Evolutionary conservation across 2,329 filamentous ascomycete species (phyloP), one percentile per base, ranked within the genome.

Genomic region (Phaeosphaeria sp.): DNA sequence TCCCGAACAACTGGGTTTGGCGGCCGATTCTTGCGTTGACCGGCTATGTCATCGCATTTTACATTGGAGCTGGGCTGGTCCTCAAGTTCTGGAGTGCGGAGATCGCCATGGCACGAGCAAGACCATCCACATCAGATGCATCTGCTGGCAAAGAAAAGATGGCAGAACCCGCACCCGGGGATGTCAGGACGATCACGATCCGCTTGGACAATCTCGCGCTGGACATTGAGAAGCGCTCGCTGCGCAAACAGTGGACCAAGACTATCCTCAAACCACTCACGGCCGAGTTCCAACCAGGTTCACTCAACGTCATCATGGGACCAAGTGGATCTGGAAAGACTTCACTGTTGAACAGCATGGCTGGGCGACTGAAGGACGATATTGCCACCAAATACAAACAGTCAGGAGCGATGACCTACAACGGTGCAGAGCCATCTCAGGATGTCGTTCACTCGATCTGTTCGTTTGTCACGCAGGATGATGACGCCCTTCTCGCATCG

Each of bases 291-390:
- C 82, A 86, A 47, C 85, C 91, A 0, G 89, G 90, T 0, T 80
- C 84, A 15, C 72, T 93, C 15, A 93, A 93, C 61, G 84, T 92
- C 22, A 91, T 93, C 62, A 92, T 93, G 90, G 91, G 91, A 0
- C 91, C 91, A 0, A 92, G 89, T 0, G 91, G 91, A 0, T 89
- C 87, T 46, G 91, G 91, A 1, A 93, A 93, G 74, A 92, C 90
- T 0, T 90, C 89, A 0, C 79, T 92, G 0, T 80, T 93, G 11
- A 92, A 91, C 68, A 83, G 88, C 1, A 90, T 93, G 84, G 89
- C 91, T 1, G 79, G 87, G 2, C 82, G 91, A 17, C 77, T 93
- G 4, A 85, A 86, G 24, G 86, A 86, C 55, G 87, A 85, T 1
- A 64, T 87, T 2, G 81, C 83, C 1, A 91, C 87, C 0, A 83